Conservation (phyloP, 805 yeast genomes). For the Yamadazyma laniorum region DNA sequence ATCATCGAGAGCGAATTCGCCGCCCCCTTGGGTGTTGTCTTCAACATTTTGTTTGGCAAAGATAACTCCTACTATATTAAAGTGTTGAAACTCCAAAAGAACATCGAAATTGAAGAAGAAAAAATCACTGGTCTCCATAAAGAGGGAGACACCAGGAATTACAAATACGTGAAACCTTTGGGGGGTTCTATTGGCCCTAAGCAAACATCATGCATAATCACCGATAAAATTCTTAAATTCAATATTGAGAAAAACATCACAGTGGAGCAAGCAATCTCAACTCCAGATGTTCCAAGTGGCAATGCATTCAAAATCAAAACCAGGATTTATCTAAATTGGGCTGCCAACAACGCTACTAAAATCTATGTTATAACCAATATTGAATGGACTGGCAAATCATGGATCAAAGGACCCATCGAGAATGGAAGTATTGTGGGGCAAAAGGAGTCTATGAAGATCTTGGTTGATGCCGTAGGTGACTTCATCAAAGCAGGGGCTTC, state of each 20-base stretch:
- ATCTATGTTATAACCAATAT: constrained; percentile 53
- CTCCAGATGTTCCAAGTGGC: constrained; percentile 87
- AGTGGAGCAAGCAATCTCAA: constrained; percentile 57
- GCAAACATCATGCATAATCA: constrained; percentile 64
- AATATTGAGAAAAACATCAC: constrained; percentile 49
- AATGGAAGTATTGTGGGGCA: constrained; percentile 74
- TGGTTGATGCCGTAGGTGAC: constrained; percentile 47
- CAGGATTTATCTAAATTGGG: constrained; percentile 61
- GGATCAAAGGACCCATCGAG: constrained; percentile 77
- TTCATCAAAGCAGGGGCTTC: constrained; percentile 23
- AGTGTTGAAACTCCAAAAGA: constrained; percentile 59
- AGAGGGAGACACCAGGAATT: constrained; percentile 43
- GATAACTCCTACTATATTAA: constrained; percentile 45
- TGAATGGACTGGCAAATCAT: constrained; percentile 73
- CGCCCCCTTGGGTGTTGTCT: constrained; percentile 68
- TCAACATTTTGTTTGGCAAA: constrained; percentile 59
- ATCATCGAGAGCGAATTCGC: constrained; percentile 51
- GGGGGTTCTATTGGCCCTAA: constrained; percentile 73
- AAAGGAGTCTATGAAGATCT: constrained; percentile 50
- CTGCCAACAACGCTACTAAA: constrained; percentile 50
- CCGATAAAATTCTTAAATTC: constrained; percentile 53
- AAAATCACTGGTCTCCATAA: constrained; percentile 28
- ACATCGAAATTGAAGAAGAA: constrained; percentile 54
- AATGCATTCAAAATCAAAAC: constrained; percentile 63
- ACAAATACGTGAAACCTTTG: constrained; percentile 61